Conservation (phyloP, 495 filamentous ascomycete species). For the Lindgomyces ingoldianus region DNA sequence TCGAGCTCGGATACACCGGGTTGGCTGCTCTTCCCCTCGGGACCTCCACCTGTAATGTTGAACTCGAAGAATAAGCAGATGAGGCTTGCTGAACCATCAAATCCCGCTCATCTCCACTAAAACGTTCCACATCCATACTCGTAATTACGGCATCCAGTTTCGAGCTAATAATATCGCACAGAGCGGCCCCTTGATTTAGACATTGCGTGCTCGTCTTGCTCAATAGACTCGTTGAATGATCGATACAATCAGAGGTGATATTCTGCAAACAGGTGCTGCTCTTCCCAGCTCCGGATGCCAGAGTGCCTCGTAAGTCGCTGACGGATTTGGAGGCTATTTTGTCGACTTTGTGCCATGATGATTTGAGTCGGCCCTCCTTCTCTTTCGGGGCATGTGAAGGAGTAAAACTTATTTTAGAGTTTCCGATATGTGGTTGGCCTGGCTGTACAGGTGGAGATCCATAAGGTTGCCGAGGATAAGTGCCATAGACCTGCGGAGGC, state of each 20-base stretch:
- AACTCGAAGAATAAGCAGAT: slow-evolving; percentile 12
- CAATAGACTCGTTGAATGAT: slow-evolving; percentile 5
- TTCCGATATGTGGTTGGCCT: not conserved
- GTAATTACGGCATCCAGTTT: slow-evolving; percentile 44
- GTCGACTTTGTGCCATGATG: slow-evolving; percentile 22
- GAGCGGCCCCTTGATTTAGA: slow-evolving; percentile 47
- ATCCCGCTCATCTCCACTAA: slow-evolving; percentile 63
- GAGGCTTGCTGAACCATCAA: slow-evolving; percentile 50
- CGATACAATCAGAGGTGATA: slow-evolving; percentile 13
- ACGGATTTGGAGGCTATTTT: slow-evolving; percentile 14
- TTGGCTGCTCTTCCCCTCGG: not conserved
- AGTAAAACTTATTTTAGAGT: slow-evolving; percentile 18
- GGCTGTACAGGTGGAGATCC: not conserved
- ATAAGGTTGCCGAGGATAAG: not conserved
- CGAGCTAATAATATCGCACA: slow-evolving; percentile 59
- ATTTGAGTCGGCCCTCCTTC: slow-evolving; percentile 21
- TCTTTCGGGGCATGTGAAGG: slow-evolving; percentile 1
- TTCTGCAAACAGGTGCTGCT: slow-evolving; percentile 7
- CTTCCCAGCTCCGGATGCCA: slow-evolving; percentile 25
- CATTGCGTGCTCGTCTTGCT: slow-evolving; percentile 26
- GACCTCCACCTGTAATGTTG: slow-evolving; percentile 8
- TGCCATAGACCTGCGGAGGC: not conserved
- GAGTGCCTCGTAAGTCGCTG: slow-evolving; percentile 1
- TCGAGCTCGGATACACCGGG: slow-evolving; percentile 19
- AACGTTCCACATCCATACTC: slow-evolving; percentile 63